Evolutionary conservation across 257 asterid species (phyloP).

Genomic region (Mitragyna speciosa): DNA sequence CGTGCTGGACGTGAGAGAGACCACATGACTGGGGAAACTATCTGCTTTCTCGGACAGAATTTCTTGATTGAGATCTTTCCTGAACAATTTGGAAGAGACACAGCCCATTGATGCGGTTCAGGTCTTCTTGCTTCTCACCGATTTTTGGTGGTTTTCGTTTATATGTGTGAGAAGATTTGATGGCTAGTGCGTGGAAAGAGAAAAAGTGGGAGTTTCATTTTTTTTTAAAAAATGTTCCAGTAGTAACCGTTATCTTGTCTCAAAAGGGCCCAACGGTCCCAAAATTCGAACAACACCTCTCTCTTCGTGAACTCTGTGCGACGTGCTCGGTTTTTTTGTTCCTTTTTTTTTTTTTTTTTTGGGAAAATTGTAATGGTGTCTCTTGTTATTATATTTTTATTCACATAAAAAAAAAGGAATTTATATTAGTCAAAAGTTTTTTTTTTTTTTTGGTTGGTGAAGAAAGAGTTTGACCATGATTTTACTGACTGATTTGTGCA

Average conservation of each 20-base stretch:
- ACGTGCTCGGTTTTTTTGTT: neutral
- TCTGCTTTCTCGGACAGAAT: constrained; percentile 26
- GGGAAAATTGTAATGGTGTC: no score
- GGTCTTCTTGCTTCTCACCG: neutral
- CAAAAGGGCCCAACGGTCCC: constrained; percentile 69
- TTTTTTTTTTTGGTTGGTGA: no score
- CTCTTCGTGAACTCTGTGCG: neutral
- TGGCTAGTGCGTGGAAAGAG: neutral
- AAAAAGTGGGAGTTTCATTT: constrained; percentile 19
- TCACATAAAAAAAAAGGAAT: neutral
- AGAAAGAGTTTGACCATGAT: no score
- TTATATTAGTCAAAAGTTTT: neutral
- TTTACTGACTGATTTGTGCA: no score
- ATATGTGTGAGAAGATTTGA: constrained; percentile 1
- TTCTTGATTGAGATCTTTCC: constrained; percentile 44
- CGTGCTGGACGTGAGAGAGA: constrained; percentile 87
- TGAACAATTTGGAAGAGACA: constrained; percentile 37
- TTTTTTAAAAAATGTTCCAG: constrained; percentile 11
- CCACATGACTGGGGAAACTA: constrained; percentile 55
- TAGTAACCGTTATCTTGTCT: constrained; percentile 52
- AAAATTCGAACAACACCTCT: constrained; percentile 29
- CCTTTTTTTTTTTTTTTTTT: no score
- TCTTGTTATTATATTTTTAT: neutral
- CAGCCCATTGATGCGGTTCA: neutral
- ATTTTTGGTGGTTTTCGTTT: constrained; percentile 11